These are phyloP conservation scores for Fomitopsis serialis DNA, from an alignment of 768 basidiomycete species.

Conservation along the genomic window DNA sequence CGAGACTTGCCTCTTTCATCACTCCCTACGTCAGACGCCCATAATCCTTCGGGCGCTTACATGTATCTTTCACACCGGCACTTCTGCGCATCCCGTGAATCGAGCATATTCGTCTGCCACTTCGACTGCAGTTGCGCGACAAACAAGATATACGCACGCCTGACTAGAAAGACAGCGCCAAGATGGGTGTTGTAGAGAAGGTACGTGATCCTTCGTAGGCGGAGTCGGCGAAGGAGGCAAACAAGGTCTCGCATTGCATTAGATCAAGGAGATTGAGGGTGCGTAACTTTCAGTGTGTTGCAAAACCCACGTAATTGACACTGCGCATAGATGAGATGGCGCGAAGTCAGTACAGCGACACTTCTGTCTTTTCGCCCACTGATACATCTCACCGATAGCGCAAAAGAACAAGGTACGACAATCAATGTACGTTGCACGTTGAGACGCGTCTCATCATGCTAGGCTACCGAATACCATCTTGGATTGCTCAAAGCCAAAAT, in stretches of 20 bases:
- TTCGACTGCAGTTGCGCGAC: no score
- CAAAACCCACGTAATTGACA: background rate
- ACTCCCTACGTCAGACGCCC: background rate
- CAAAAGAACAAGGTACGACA: slow-evolving; percentile 87
- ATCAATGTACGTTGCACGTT: background rate
- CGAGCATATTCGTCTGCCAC: no score
- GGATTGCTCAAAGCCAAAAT: slow-evolving; percentile 93
- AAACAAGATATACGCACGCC: background rate
- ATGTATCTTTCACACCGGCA: background rate
- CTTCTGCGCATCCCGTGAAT: background rate
- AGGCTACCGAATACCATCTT: slow-evolving; percentile 94
- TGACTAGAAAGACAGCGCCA: slow-evolving; percentile 16
- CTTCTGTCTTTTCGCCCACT: slow-evolving; percentile 2
- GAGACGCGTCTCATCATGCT: slow-evolving; percentile 1
- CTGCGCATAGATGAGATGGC: slow-evolving; percentile 84
- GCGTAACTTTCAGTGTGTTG: background rate
- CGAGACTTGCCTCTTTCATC: background rate
- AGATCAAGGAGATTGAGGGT: slow-evolving; percentile 98
- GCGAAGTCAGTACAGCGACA: slow-evolving; percentile 58
- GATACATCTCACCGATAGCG: slow-evolving; percentile 37
- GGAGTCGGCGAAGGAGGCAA: background rate
- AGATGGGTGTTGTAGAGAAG: slow-evolving; percentile 95
- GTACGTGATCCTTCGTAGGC: slow-evolving; percentile 25
- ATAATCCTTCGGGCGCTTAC: background rate
- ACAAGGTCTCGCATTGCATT: background rate